Conservation (phyloP, 2,329 filamentous ascomycete genomes). For the Penicillium frequentans region DNA sequence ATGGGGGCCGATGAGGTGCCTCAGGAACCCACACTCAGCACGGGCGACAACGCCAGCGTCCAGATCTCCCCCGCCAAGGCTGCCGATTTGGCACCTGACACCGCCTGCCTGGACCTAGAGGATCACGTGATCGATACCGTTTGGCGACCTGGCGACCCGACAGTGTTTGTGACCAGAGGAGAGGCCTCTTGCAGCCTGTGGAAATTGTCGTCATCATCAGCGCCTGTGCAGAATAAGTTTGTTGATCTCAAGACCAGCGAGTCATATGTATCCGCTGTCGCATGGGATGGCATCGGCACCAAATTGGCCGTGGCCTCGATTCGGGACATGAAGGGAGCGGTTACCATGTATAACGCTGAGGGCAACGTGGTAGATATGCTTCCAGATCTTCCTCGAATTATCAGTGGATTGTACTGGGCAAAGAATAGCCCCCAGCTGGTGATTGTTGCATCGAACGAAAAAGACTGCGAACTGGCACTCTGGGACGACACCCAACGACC, state of each 20-base stretch:
- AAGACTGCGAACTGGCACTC: slow-evolving; percentile 42
- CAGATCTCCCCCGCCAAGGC: slow-evolving; percentile 51
- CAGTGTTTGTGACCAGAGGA: slow-evolving; percentile 43
- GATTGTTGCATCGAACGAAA: slow-evolving; percentile 45
- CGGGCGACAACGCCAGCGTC: slow-evolving; percentile 47
- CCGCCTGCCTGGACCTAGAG: slow-evolving; percentile 42
- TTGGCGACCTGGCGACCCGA: slow-evolving; percentile 48
- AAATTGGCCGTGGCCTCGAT: slow-evolving; percentile 50
- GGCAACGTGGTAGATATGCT: slow-evolving; percentile 47
- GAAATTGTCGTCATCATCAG: slow-evolving; percentile 36
- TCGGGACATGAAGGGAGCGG: slow-evolving; percentile 42
- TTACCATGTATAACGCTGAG: slow-evolving; percentile 46
- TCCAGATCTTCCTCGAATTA: slow-evolving; percentile 45
- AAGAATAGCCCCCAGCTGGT: slow-evolving; percentile 39
- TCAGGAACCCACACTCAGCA: slow-evolving; percentile 40
- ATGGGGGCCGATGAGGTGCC: slow-evolving; percentile 36
- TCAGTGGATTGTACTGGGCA: slow-evolving; percentile 46
- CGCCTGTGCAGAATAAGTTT: slow-evolving; percentile 36
- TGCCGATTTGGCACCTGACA: slow-evolving; percentile 46
- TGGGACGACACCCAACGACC: slow-evolving; percentile 44
- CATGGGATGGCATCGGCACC: slow-evolving; percentile 47
- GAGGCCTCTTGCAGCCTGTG: slow-evolving; percentile 48
- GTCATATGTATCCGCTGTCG: slow-evolving; percentile 44
- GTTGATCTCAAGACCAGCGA: slow-evolving; percentile 34
- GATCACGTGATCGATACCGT: slow-evolving; percentile 42